phyloP scores from a whole-genome alignment of 2,329 filamentous ascomycete species.

The Periglandula ipomoeae region DNA sequence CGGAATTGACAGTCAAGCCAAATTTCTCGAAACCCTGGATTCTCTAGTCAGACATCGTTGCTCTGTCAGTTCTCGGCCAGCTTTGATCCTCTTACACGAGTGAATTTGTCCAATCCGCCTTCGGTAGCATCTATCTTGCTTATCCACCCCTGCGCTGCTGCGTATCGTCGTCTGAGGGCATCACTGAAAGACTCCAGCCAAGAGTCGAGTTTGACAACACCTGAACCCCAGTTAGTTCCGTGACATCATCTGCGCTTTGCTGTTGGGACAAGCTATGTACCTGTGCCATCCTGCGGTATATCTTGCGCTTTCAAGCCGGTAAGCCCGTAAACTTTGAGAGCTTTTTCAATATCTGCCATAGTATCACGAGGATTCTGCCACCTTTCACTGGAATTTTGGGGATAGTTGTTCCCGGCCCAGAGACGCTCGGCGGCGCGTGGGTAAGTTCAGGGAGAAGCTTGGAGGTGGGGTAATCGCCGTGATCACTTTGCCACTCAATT shows the following conservation, averaged over 20 bases:
- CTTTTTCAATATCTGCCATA: conserved; percentile 8
- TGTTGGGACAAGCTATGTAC: conserved; percentile 31
- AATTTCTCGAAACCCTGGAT: conserved; percentile 73
- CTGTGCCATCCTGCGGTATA: conserved; percentile 61
- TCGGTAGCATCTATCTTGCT: conserved; percentile 72
- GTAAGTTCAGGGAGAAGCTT: not conserved
- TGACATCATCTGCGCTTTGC: not conserved
- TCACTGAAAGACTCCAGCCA: conserved; percentile 82
- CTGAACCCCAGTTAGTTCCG: conserved; percentile 38
- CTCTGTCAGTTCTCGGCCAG: conserved; percentile 3
- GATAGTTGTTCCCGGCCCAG: not conserved
- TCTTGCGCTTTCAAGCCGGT: conserved; percentile 34
- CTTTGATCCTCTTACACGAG: conserved; percentile 45
- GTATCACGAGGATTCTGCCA: not conserved
- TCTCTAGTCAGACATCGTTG: not conserved
- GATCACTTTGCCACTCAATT: not conserved
- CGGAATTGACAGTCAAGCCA: conserved; percentile 70
- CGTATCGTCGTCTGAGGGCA: conserved; percentile 64
- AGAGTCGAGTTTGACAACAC: conserved; percentile 79
- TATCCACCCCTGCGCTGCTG: conserved; percentile 79
- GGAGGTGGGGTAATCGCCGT: not conserved
- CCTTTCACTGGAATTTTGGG: not conserved
- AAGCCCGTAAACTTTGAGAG: conserved; percentile 3
- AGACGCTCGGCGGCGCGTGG: not conserved
- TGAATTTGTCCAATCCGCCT: conserved; percentile 87